phyloP scores from a whole-genome alignment of 139 green algal species.

The Chlamydomonas sphaeroides region DNA sequence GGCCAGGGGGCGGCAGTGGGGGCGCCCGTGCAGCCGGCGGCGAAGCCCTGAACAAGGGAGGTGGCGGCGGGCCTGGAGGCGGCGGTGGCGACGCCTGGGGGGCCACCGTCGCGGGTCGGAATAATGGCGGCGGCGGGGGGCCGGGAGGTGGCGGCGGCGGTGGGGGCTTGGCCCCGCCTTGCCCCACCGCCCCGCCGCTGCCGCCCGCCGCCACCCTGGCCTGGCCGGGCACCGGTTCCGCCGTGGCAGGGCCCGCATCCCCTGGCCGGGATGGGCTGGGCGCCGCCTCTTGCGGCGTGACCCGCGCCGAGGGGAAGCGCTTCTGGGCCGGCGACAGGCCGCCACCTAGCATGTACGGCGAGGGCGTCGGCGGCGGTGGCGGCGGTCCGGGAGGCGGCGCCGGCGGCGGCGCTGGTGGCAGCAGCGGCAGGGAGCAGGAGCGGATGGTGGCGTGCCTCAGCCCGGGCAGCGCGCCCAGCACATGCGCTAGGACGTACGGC shows the following conservation, averaged over 20 bases:
- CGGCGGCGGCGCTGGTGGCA: neutral
- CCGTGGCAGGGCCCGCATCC: too few species aligned
- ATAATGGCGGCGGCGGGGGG: too few species aligned
- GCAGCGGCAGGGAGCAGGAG: neutral
- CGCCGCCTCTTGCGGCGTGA: too few species aligned
- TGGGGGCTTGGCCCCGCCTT: neutral
- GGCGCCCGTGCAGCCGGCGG: conserved; percentile 2
- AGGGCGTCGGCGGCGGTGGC: neutral
- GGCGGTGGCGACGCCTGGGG: too few species aligned
- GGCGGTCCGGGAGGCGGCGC: conserved; percentile 4
- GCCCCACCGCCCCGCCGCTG: too few species aligned
- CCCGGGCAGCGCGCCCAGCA: neutral
- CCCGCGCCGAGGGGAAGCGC: conserved; percentile 11
- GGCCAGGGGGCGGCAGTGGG: neutral
- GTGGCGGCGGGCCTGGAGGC: neutral
- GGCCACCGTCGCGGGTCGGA: too few species aligned
- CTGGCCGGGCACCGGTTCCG: too few species aligned
- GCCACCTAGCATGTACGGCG: neutral
- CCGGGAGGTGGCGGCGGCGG: too few species aligned
- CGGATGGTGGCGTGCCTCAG: neutral
- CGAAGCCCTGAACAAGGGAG: neutral
- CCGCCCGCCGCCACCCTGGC: too few species aligned
- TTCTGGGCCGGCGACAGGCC: conserved; percentile 9
- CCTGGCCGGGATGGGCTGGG: too few species aligned
- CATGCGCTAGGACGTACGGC: neutral